Conservation (phyloP, 805 yeast genomes). For the Kluyveromyces nonfermentans region DNA sequence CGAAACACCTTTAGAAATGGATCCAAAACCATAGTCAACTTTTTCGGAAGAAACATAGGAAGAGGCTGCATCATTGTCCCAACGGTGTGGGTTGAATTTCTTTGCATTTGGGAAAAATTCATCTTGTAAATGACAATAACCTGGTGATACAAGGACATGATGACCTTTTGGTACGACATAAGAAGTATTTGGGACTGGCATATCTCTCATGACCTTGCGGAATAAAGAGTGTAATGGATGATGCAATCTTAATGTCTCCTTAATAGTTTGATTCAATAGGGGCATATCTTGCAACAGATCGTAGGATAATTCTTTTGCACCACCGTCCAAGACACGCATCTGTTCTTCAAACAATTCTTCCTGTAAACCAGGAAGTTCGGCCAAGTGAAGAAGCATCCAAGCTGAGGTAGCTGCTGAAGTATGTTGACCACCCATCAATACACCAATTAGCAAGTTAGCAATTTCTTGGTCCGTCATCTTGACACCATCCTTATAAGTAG, state of each 20-base stretch:
- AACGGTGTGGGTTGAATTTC: constrained; percentile 76
- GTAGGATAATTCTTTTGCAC: constrained; percentile 55
- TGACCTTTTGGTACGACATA: constrained; percentile 85
- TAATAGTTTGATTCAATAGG: constrained; percentile 70
- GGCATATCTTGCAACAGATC: constrained; percentile 80
- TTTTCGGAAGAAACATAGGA: constrained; percentile 26
- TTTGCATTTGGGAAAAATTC: constrained; percentile 70
- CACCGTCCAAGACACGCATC: constrained; percentile 46
- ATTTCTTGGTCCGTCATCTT: constrained; percentile 92
- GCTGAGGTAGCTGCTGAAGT: constrained; percentile 94
- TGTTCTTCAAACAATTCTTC: constrained; percentile 74
- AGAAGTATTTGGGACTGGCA: constrained; percentile 69
- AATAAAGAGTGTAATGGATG: constrained; percentile 94
- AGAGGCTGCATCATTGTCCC: constrained; percentile 45
- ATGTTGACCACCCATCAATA: constrained; percentile 98
- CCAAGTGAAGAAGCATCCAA: constrained; percentile 88
- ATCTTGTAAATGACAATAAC: constrained; percentile 73
- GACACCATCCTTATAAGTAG: constrained; percentile 88
- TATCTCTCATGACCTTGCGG: constrained; percentile 74
- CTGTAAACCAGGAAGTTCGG: constrained; percentile 78
- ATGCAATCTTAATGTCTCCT: constrained; percentile 92
- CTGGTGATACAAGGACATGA: constrained; percentile 87
- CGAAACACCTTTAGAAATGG: constrained; percentile 88
- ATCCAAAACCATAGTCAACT: constrained; percentile 95
- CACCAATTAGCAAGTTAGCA: constrained; percentile 88